Base-by-base conservation (phyloP, 441 rosid species). In the Croton laevigatus region DNA sequence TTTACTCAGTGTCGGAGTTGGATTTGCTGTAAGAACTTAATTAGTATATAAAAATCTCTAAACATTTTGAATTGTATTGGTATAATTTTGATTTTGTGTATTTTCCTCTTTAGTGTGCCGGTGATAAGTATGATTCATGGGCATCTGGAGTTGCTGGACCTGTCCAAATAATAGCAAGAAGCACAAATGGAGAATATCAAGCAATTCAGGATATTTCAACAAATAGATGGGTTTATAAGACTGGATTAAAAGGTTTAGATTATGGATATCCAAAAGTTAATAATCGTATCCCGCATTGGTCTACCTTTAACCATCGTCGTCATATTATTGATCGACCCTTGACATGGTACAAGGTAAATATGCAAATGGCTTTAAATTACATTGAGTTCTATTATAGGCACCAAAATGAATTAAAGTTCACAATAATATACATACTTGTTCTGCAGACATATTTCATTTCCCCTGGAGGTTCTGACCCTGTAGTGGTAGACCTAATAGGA, bases 171-270 rank as follows among this genome's bases (percentile, higher is more conserved):
- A 63, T 72, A 3, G 36, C 46, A 58, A 70, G 22, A 57, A 57
- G 62, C 44, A 61, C 14, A n/a, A 4, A 1, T 13, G 91, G 81
- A 19, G 55, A 71, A 11, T 83, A 82, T 66, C 85, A 68, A 5
- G 20, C 81, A 0, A 55, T 73, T 0, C 83, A 80, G 17, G 88
- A 89, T 40, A 70, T 92, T 52, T 80, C 93, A 4, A 10, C 66
- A 20, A 81, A 80, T 23, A 77, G 77, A 66, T 91, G 96, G 97
- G 74, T 71, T 3, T 87, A 90, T 51, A 90, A 82, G 67, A 70
- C 71, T 4, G 90, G 89, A 0, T 40, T 40, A 40, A 7, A 40
- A 6, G 44, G 44, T 40, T 7, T 40, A 40, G 44, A 40, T 9
- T 9, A 1, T 40, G 44, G 10, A 40, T 40, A 40, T 40, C 52